Percentiles rank a stretch among this genome's conserved stretches.
Conservation (phyloP, 2,329 filamentous ascomycete species). For the Trichoderma oligosporum region DNA sequence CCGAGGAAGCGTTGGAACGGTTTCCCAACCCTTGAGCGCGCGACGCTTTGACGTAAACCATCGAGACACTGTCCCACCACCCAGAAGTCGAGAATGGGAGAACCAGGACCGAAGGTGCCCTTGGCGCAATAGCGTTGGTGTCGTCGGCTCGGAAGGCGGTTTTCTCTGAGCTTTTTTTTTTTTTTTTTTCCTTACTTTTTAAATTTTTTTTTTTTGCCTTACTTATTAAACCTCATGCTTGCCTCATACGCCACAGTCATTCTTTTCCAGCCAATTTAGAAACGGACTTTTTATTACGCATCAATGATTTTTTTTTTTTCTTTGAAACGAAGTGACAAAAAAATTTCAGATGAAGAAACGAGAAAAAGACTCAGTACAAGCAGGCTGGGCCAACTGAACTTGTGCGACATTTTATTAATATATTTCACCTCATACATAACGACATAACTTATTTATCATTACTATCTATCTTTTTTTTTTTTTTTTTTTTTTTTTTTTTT, state of each 20-base stretch:
- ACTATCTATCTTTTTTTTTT: constrained; percentile 2
- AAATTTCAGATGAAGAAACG: not conserved
- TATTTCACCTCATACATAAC: constrained; percentile 10
- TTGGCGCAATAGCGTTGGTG: constrained; percentile 56
- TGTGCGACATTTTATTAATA: constrained; percentile 9
- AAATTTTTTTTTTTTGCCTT: no score
- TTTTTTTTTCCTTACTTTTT: not conserved
- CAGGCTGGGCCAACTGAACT: constrained; percentile 7
- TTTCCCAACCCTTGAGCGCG: constrained; percentile 38
- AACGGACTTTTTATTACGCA: not conserved
- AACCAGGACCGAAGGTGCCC: constrained; percentile 46
- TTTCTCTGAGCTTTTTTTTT: constrained; percentile 41
- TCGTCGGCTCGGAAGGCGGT: constrained; percentile 51
- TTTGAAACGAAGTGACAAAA: not conserved
- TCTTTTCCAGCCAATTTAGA: not conserved
- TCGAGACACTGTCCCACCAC: constrained; percentile 35
- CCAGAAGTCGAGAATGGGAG: constrained; percentile 35
- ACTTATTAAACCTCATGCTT: not conserved
- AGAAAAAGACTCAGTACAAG: not conserved
- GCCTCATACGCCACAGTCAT: not conserved
- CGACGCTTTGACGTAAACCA: constrained; percentile 41
- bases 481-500: constrained; percentile 8
- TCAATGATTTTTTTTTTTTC: not conserved
- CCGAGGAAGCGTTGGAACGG: constrained; percentile 45
- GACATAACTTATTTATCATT: no score